Evolutionary conservation across 2,329 filamentous ascomycete species (phyloP).

Genomic region (Lojkania enalia): DNA sequence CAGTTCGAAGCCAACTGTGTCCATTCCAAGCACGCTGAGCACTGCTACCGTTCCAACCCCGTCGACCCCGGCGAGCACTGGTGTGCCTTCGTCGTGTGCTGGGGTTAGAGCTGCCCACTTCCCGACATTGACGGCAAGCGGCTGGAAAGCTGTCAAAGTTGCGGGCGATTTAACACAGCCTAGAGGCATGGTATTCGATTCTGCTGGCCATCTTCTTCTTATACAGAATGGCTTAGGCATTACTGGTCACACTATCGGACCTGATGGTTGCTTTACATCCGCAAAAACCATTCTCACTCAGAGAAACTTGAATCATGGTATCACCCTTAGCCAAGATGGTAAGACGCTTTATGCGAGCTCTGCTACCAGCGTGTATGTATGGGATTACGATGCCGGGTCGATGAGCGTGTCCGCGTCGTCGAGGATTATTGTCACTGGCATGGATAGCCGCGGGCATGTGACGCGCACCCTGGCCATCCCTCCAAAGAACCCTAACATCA

Average conservation of each 20-base stretch:
- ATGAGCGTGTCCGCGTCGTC: slow-evolving; percentile 36
- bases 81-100: slow-evolving; percentile 25
- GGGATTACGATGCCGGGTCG: slow-evolving; percentile 29
- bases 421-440: slow-evolving; percentile 26
- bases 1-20: slow-evolving; percentile 13
- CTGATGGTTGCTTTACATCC: slow-evolving; percentile 35
- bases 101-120: slow-evolving; percentile 24
- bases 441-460: slow-evolving; percentile 32
- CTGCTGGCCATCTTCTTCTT: slow-evolving; percentile 46
- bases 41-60: slow-evolving; percentile 13
- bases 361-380: slow-evolving; percentile 29
- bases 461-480: slow-evolving; percentile 31
- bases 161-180: slow-evolving; percentile 46
- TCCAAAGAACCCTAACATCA: slow-evolving; percentile 43
- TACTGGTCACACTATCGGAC: slow-evolving; percentile 42
- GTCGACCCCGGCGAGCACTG: slow-evolving; percentile 20
- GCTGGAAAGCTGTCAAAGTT: slow-evolving; percentile 42
- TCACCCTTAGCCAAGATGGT: slow-evolving; percentile 30
- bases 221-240: slow-evolving; percentile 46
- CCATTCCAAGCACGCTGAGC: slow-evolving; percentile 19
- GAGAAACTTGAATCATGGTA: slow-evolving; percentile 35
- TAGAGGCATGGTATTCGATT: slow-evolving; percentile 46
- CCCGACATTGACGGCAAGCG: slow-evolving; percentile 20
- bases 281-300: slow-evolving; percentile 26
- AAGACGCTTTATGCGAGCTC: slow-evolving; percentile 37